Evolutionary conservation across 352 stramenopile species (phyloP).

Genomic region (Globisporangium megalacanthum): DNA sequence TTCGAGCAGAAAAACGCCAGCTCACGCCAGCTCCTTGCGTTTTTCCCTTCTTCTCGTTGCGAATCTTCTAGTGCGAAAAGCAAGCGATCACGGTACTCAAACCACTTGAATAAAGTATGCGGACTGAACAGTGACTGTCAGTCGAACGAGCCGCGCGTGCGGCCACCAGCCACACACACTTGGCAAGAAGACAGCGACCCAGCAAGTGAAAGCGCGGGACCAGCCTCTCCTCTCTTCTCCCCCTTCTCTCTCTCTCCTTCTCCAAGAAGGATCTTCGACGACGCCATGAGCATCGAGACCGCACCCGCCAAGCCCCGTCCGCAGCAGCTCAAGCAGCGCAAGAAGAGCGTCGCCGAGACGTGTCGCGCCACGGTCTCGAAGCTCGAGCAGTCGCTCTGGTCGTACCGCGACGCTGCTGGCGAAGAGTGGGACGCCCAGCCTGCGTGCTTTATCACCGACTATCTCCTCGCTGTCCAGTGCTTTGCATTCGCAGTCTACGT

Average conservation of each 20-base stretch:
- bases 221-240: not conserved
- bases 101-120: not conserved
- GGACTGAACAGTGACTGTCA: not conserved
- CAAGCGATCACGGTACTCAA: not conserved
- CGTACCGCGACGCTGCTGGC: slow-evolving; percentile 62
- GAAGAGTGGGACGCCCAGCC: slow-evolving; percentile 85
- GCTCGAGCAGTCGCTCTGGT: slow-evolving; percentile 74
- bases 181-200: slow-evolving; percentile 1
- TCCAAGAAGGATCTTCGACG: not conserved
- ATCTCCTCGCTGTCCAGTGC: slow-evolving; percentile 77
- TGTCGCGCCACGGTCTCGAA: slow-evolving; percentile 62
- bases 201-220: not conserved
- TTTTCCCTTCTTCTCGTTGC: not conserved
- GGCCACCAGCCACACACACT: slow-evolving; percentile 3
- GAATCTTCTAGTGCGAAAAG: not conserved
- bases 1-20: not conserved
- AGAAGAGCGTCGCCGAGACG: slow-evolving; percentile 46
- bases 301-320: not conserved
- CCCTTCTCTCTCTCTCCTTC: not conserved
- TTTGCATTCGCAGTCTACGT: slow-evolving; percentile 80
- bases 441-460: slow-evolving; percentile 86
- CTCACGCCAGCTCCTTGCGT: not conserved
- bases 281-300: slow-evolving; percentile 9
- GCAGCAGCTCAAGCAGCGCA: slow-evolving; percentile 3
- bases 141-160: not conserved